Conservation (phyloP, 331 rosid genomes). For the Malus hybrid region DNA sequence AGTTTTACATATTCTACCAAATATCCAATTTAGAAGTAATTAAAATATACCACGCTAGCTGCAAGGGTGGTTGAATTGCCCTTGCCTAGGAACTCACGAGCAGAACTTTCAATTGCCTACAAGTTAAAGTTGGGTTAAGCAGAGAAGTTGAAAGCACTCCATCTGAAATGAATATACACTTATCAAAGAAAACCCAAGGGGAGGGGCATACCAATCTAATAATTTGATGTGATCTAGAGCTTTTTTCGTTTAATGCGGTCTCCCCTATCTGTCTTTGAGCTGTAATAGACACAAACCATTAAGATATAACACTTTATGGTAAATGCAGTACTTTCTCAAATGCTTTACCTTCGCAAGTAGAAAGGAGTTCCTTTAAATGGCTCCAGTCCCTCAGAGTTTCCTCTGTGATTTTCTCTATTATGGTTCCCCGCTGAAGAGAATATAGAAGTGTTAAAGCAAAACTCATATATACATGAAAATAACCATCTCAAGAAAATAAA, state of each 20-base stretch:
- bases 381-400: slow-evolving; percentile 83
- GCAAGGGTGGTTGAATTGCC: slow-evolving; percentile 85
- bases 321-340: slow-evolving; percentile 19
- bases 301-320: slow-evolving; percentile 6
- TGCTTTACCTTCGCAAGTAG: slow-evolving; percentile 80
- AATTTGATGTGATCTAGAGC: slow-evolving; percentile 98
- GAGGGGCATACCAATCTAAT: slow-evolving; percentile 61
- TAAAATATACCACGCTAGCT: slow-evolving; percentile 77
- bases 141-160: slow-evolving; percentile 2
- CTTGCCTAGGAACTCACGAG: slow-evolving; percentile 90
- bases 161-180: slow-evolving; percentile 3
- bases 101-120: slow-evolving; percentile 97
- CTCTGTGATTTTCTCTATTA: slow-evolving; percentile 86
- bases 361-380: slow-evolving; percentile 76
- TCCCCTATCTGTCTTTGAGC: slow-evolving; percentile 99
- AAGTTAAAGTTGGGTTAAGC: slow-evolving; percentile 16
- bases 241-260: slow-evolving; percentile 82
- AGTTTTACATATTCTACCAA: slow-evolving; percentile 5
- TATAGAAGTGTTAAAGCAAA: slow-evolving; percentile 20
- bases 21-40: slow-evolving; percentile 1
- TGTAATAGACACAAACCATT: slow-evolving; percentile 27
- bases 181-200: not conserved
- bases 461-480: not conserved
- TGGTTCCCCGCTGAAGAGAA: slow-evolving; percentile 66
- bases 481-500: not conserved